Base-by-base conservation (phyloP, 1,284 basidiomycete genomes). In the Cryptococcus deneoformans region DNA sequence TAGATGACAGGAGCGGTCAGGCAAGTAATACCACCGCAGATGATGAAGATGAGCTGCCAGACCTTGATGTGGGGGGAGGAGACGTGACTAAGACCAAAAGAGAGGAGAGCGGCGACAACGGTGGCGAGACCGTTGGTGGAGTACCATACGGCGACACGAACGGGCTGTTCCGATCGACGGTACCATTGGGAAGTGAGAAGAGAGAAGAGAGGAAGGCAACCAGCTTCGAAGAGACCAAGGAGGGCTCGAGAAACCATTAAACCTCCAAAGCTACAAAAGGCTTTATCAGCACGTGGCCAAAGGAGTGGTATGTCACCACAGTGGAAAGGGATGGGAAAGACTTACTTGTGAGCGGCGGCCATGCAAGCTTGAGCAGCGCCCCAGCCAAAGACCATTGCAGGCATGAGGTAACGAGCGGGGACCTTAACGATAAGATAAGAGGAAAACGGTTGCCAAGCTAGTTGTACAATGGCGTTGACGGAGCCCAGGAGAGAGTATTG, bases 101-200 rank as follows among this genome's bases (percentile, higher is more conserved):
- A 67, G 43, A 74, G 52, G 53, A 73, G 49, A n/a, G 68, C 64
- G 7, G 73, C 75, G 42, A 76, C 52, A 34, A 77, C 73, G 36
- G 71, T 73, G 11, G 75, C 72, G 42, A 75, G 45, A 52, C 75
- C 75, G 63, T 79, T 78, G 36, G 69, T 76, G 10, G 67, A 68
- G 68, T 77, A 77, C 76, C 73, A 74, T 0, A 61, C 57, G 29
- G 70, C 73, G n/a, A 78, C 69, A 42, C 75, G 61, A 16, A 77
- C 37, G 2, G 73, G 77, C 64, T 75, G 72, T 66, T 78, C 77
- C 20, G 69, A 69, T 48, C 78, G 69, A 46, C 77, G 63, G 64
- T 78, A 79, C 77, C 77, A 79, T 16, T 73, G 72, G 8, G 70
- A 63, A 16, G 76, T 78, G 51, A 79, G 65, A 55, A 79, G 65